These are phyloP conservation scores for Didymella segeticola DNA, from an alignment of 2,329 filamentous ascomycete species.

Conservation along the genomic window DNA sequence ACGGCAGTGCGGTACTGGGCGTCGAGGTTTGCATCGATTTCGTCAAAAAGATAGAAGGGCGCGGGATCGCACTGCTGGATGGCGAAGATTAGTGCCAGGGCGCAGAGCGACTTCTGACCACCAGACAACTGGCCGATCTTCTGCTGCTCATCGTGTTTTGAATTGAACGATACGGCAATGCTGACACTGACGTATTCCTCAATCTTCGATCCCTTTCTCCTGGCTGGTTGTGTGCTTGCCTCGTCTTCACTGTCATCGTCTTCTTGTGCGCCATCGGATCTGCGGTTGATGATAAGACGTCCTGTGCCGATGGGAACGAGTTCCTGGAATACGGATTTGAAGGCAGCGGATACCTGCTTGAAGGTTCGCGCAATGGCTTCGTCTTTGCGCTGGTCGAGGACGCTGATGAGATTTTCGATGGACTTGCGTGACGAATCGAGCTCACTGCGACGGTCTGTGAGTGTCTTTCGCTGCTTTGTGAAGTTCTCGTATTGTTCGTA, in stretches of 20 bases:
- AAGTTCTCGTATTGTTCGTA: conserved; percentile 99
- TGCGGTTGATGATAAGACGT: conserved; percentile 88
- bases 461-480: conserved; percentile 85
- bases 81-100: conserved; percentile 97
- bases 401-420: conserved; percentile 90
- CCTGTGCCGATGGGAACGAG: conserved; percentile 94
- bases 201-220: conserved; percentile 57
- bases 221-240: conserved; percentile 35
- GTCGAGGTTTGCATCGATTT: conserved; percentile 97
- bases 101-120: conserved; percentile 97
- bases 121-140: conserved; percentile 96
- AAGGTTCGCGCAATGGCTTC: conserved; percentile 98
- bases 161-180: conserved; percentile 98
- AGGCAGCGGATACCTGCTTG: conserved; percentile 95
- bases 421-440: conserved; percentile 84
- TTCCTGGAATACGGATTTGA: conserved; percentile 90
- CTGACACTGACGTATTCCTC: conserved; percentile 97
- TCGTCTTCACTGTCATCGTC: conserved; percentile 59
- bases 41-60: conserved; percentile 98
- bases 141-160: conserved; percentile 97
- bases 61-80: conserved; percentile 97
- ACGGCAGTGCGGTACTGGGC: conserved; percentile 97
- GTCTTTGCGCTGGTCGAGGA: conserved; percentile 94
- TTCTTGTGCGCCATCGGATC: conserved; percentile 75
- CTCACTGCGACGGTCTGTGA: conserved; percentile 84